These are phyloP conservation scores for Trichocladium uniseriatum DNA, from an alignment of 495 filamentous ascomycete genomes.

Conservation along the genomic window DNA sequence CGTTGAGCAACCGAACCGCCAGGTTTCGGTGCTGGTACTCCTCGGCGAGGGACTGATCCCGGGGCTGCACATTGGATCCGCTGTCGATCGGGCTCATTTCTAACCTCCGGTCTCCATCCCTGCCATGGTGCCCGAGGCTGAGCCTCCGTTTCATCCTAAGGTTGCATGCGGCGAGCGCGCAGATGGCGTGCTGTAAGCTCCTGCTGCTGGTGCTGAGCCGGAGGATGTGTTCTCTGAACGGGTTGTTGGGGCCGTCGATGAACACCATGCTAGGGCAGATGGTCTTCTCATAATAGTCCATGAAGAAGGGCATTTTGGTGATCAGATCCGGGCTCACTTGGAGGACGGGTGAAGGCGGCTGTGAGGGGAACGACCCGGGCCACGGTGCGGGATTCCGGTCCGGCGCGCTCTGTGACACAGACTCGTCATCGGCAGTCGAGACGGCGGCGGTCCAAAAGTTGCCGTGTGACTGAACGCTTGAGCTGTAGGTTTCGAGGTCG, in stretches of 20 bases:
- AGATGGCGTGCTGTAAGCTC: slow-evolving; percentile 84
- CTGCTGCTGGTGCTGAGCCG: slow-evolving; percentile 67
- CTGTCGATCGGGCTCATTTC: slow-evolving; percentile 29
- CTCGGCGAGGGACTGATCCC: slow-evolving; percentile 51
- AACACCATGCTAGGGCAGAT: slow-evolving; percentile 87
- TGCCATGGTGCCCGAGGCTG: slow-evolving; percentile 41
- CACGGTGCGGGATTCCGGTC: slow-evolving; percentile 19
- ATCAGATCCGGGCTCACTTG: slow-evolving; percentile 44
- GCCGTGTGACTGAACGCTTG: slow-evolving; percentile 35
- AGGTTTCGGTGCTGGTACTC: slow-evolving; percentile 72
- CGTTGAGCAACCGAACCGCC: slow-evolving; percentile 74
- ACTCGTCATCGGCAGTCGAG: slow-evolving; percentile 35
- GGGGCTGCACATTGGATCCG: slow-evolving; percentile 30
- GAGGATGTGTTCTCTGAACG: slow-evolving; percentile 77
- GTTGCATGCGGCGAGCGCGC: slow-evolving; percentile 81
- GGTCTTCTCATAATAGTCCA: slow-evolving; percentile 76
- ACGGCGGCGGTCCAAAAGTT: slow-evolving; percentile 37
- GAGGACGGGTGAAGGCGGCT: slow-evolving; percentile 21
- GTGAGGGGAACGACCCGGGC: slow-evolving; percentile 20
- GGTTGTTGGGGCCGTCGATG: slow-evolving; percentile 76
- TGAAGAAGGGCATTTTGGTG: slow-evolving; percentile 50
- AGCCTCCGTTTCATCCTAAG: slow-evolving; percentile 52
- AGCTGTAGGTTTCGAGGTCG: slow-evolving; percentile 39
- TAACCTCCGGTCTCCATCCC: slow-evolving; percentile 29
- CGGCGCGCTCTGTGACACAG: slow-evolving; percentile 24